Percentiles rank a stretch among this genome's conserved stretches.
Conservation (phyloP, 2,329 filamentous ascomycete species). For the Curvularia spicifera region DNA sequence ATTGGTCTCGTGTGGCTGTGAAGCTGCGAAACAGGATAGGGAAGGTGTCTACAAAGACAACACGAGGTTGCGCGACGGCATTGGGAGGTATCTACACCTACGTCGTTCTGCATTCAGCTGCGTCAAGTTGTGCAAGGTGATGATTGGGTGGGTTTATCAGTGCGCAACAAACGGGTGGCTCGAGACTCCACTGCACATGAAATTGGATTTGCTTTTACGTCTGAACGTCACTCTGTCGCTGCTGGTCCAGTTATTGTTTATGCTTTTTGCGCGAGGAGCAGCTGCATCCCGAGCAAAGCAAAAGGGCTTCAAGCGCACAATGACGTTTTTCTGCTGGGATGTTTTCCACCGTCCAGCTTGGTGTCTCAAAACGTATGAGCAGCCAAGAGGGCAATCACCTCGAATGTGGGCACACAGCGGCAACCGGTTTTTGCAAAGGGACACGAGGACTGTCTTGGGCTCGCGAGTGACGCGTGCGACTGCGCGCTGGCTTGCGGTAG, state of each 20-base stretch:
- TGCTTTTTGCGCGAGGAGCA: slow-evolving; percentile 10
- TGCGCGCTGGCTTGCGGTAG: slow-evolving; percentile 12
- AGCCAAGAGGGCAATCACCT: neutral
- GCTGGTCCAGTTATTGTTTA: slow-evolving; percentile 1
- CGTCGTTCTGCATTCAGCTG: slow-evolving; percentile 14
- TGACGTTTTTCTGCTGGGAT: neutral
- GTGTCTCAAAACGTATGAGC: slow-evolving; percentile 1
- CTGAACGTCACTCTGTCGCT: neutral
- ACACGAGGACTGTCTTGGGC: slow-evolving; percentile 14
- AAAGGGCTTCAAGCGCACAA: slow-evolving; percentile 6
- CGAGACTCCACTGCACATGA: slow-evolving; percentile 21
- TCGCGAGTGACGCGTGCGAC: slow-evolving; percentile 13
- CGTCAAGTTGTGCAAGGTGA: slow-evolving; percentile 21
- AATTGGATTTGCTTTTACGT: slow-evolving; percentile 23
- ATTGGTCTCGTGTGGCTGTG: slow-evolving; percentile 1
- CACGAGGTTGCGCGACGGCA: slow-evolving; percentile 8
- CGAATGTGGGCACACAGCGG: slow-evolving; percentile 12
- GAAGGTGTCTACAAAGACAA: slow-evolving; percentile 10
- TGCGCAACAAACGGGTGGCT: slow-evolving; percentile 23
- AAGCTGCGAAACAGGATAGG: slow-evolving; percentile 2
- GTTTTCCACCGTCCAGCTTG: neutral
- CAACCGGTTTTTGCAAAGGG: slow-evolving; percentile 19
- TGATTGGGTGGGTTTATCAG: slow-evolving; percentile 19
- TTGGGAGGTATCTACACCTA: slow-evolving; percentile 4
- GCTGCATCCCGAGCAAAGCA: slow-evolving; percentile 10